A percentile compares a stretch with the other conserved stretches of the same genome.
These are phyloP conservation scores for Backusella macrospora DNA, from an alignment of 192 early-diverging fungal genomes.

Conservation along the genomic window DNA sequence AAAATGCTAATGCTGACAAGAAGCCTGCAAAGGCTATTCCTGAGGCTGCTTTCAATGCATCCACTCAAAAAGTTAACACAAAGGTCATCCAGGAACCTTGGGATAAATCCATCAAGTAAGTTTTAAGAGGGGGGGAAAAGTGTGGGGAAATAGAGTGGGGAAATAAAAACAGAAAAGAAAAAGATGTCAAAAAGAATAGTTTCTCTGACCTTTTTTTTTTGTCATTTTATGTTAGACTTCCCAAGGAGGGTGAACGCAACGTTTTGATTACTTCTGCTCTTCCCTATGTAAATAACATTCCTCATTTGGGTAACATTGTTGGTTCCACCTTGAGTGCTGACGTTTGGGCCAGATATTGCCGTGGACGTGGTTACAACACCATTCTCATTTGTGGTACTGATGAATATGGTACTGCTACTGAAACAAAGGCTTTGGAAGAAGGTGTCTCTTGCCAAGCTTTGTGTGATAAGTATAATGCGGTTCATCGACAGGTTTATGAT, in stretches of 20 bases:
- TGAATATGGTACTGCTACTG: constrained; percentile 99
- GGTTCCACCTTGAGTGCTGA: constrained; percentile 99
- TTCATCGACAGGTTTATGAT: constrained; percentile 88
- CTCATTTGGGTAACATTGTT: constrained; percentile 99
- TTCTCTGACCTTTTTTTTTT: background rate
- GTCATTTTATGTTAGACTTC: constrained; percentile 29
- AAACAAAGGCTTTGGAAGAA: constrained; percentile 97
- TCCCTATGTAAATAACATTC: constrained; percentile 99
- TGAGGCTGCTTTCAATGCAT: constrained; percentile 14
- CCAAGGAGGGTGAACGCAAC: constrained; percentile 76
- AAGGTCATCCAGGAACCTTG: background rate
- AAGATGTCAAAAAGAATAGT: background rate
- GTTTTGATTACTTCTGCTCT: constrained; percentile 95
- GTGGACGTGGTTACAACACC: constrained; percentile 87
- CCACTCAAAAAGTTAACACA: constrained; percentile 33
- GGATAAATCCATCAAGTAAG: constrained; percentile 7
- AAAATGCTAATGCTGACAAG: constrained; percentile 10
- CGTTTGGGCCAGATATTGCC: constrained; percentile 91
- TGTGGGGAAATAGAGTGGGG: background rate
- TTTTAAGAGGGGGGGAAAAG: background rate
- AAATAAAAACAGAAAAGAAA: background rate
- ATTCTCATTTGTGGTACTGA: constrained; percentile 96
- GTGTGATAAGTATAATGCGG: constrained; percentile 94
- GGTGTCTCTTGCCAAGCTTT: constrained; percentile 86
- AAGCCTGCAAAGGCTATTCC: constrained; percentile 16